Conservation (phyloP, 768 basidiomycete species). For the Termitomyces sp. region DNA sequence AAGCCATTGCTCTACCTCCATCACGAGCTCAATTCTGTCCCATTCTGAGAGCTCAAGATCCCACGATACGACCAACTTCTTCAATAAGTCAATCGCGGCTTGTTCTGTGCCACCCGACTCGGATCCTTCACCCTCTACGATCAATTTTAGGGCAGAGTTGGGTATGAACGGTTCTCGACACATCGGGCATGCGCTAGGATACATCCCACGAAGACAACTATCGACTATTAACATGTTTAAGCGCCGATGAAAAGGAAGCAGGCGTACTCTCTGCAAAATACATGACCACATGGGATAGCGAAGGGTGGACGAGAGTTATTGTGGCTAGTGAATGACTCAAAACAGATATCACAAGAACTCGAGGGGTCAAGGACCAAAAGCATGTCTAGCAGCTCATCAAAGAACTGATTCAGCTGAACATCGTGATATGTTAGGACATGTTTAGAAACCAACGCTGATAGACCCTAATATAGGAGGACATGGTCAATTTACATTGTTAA, state of each 20-base stretch:
- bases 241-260: conserved; percentile 6
- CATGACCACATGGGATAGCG: conserved; percentile 72
- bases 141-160: conserved; percentile 5
- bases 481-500: too few species aligned
- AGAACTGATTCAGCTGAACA: neutral
- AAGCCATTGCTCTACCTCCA: conserved; percentile 6
- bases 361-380: conserved; percentile 60
- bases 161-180: conserved; percentile 9
- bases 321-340: conserved; percentile 53
- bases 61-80: conserved; percentile 6
- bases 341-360: conserved; percentile 74
- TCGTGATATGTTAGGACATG: too few species aligned
- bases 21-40: neutral
- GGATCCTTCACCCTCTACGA: neutral
- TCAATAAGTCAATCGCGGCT: neutral
- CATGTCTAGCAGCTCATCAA: neutral
- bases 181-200: conserved; percentile 10
- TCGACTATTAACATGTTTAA: neutral
- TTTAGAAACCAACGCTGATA: neutral
- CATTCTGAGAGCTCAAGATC: neutral
- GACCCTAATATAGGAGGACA: too few species aligned
- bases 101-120: neutral
- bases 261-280: conserved; percentile 65
- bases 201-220: conserved; percentile 10
- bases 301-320: conserved; percentile 52